A percentile compares a stretch with the other conserved stretches of the same genome.
Evolutionary conservation across 176 grass and related monocot species (phyloP).

Genomic region (Guadua angustifolia): DNA sequence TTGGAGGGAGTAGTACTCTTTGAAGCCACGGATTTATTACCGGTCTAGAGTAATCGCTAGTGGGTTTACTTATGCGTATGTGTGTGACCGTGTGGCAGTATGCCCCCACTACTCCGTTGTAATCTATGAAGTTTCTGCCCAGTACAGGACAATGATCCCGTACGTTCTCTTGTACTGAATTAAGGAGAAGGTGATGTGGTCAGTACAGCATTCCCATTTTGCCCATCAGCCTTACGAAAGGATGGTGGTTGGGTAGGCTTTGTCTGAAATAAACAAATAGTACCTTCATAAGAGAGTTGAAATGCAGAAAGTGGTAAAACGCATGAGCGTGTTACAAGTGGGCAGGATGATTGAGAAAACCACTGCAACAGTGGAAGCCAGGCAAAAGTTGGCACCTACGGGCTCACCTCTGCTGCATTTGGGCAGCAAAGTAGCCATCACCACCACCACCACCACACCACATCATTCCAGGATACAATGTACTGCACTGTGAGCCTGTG

Average conservation of each 20-base stretch:
- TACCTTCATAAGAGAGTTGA: background rate
- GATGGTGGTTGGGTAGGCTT: background rate
- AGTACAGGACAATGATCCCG: background rate
- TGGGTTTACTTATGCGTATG: background rate
- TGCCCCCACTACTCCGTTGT: background rate
- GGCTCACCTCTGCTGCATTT: background rate
- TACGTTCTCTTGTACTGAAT: background rate
- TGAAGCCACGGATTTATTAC: background rate
- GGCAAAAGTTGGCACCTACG: conserved; percentile 24
- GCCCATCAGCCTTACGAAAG: background rate
- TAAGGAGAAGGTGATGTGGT: background rate
- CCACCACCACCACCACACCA: background rate
- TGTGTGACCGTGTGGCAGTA: background rate
- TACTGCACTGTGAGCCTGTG: background rate
- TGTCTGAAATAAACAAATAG: background rate
- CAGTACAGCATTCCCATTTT: background rate
- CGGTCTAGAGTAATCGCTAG: background rate
- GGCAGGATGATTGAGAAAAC: conserved; percentile 21
- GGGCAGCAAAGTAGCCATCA: conserved; percentile 6
- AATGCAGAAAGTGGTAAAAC: background rate
- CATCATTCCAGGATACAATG: conserved; percentile 11
- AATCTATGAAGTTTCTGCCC: background rate
- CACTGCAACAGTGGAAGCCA: conserved; percentile 45
- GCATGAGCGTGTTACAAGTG: conserved; percentile 28
- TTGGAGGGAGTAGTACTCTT: too few species aligned